Conservation (phyloP, 1,284 basidiomycete species). For the Apiotrichum laibachii region DNA sequence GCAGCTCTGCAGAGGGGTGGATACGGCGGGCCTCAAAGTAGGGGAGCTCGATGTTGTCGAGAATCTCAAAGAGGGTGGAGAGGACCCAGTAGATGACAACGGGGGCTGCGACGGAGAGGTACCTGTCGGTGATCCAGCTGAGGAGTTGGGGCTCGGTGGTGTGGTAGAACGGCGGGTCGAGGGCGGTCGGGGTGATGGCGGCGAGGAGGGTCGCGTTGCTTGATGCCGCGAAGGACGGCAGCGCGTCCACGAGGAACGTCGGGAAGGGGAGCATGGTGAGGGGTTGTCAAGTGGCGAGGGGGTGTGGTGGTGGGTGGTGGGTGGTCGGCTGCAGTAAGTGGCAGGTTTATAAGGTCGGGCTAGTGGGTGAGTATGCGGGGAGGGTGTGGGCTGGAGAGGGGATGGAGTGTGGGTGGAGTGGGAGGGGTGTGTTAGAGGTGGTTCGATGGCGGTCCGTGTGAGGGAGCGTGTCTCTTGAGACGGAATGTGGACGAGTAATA, state of each 20-base stretch:
- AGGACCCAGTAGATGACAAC: conserved; percentile 83
- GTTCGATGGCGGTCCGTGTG: neutral
- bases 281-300: neutral
- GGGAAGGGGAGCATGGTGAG: conserved; percentile 17
- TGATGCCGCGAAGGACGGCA: conserved; percentile 21
- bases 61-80: conserved; percentile 73
- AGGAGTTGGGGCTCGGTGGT: conserved; percentile 59
- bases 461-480: neutral
- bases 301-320: neutral
- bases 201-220: conserved; percentile 42
- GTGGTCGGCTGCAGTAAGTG: neutral
- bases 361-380: neutral
- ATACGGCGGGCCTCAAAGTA: conserved; percentile 83
- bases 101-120: conserved; percentile 71
- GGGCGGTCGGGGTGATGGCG: conserved; percentile 37
- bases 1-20: conserved; percentile 81
- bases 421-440: no score
- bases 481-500: neutral
- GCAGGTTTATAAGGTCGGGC: neutral
- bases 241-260: conserved; percentile 10
- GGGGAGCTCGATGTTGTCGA: conserved; percentile 72
- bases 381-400: neutral
- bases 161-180: conserved; percentile 58
- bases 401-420: neutral
- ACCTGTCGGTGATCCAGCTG: conserved; percentile 66